A percentile compares a stretch with the other conserved stretches of the same genome.
Evolutionary conservation across 208 protist species (phyloP).

Genomic region (Trichomonas tenax): DNA sequence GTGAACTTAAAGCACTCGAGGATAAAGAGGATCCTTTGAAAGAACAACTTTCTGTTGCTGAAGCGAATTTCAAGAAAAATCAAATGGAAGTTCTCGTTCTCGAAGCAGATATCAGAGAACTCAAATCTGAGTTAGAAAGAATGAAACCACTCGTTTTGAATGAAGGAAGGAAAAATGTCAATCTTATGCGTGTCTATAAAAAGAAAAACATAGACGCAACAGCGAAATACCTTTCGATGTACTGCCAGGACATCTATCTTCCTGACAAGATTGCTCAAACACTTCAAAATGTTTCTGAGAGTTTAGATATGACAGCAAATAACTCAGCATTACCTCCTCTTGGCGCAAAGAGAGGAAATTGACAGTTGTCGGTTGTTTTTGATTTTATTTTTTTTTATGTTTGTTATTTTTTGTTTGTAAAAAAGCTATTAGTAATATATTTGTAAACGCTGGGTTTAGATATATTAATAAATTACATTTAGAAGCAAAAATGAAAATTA

Average conservation of each 20-base stretch:
- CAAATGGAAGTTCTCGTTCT: not conserved
- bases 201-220: not conserved
- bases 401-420: too few species aligned
- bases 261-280: not conserved
- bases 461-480: too few species aligned
- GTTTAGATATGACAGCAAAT: not conserved
- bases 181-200: not conserved
- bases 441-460: too few species aligned
- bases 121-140: not conserved
- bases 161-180: not conserved
- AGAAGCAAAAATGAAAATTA: too few species aligned
- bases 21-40: not conserved
- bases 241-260: not conserved
- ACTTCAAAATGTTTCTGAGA: not conserved
- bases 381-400: too few species aligned
- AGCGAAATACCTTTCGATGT: not conserved
- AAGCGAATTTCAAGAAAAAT: not conserved
- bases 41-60: not conserved
- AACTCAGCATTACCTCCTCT: not conserved
- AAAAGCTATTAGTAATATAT: too few species aligned
- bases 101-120: not conserved
- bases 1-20: not conserved
- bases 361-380: too few species aligned
- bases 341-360: not conserved
- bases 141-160: not conserved